Conservation (phyloP, 2,329 filamentous ascomycete species). For the Basipetospora chlamydospora region DNA sequence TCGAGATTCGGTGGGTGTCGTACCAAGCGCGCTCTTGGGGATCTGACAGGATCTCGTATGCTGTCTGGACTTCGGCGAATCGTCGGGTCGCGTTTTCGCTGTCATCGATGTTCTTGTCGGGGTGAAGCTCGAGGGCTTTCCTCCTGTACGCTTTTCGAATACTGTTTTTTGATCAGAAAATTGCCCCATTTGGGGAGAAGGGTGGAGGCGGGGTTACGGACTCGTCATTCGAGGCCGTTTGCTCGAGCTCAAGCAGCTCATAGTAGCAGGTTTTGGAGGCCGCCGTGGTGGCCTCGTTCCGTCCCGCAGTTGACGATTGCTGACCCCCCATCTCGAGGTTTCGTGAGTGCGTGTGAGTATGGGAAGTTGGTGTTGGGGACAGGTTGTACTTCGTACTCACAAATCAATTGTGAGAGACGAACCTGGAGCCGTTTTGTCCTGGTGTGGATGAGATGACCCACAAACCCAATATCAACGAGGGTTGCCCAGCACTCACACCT, state of each 20-base stretch:
- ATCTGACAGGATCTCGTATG: slow-evolving; percentile 92
- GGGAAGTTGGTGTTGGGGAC: too few species aligned
- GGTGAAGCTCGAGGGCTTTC: slow-evolving; percentile 86
- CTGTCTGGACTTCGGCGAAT: slow-evolving; percentile 85
- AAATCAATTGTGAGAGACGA: too few species aligned
- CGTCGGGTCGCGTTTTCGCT: slow-evolving; percentile 67
- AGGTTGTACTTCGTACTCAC: too few species aligned
- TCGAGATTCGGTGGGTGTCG: slow-evolving; percentile 80
- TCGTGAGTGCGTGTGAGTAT: too few species aligned
- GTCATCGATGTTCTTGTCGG: slow-evolving; percentile 83
- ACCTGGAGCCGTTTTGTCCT: too few species aligned
- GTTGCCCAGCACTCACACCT: too few species aligned
- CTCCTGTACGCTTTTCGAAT: slow-evolving; percentile 82
- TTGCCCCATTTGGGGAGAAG: background rate
- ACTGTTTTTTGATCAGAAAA: slow-evolving; percentile 31
- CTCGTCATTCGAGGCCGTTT: slow-evolving; percentile 68
- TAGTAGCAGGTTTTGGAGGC: slow-evolving; percentile 68
- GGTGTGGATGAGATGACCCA: too few species aligned
- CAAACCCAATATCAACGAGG: too few species aligned
- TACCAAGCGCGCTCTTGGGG: slow-evolving; percentile 96
- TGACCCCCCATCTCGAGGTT: slow-evolving; percentile 42
- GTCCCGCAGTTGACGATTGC: slow-evolving; percentile 31
- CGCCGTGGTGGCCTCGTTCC: slow-evolving; percentile 12
- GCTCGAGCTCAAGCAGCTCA: slow-evolving; percentile 62
- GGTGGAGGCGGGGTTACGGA: slow-evolving; percentile 21